These are phyloP conservation scores for Hydrangea macrophylla DNA, from an alignment of 148 eudicot species.

Conservation along the genomic window DNA sequence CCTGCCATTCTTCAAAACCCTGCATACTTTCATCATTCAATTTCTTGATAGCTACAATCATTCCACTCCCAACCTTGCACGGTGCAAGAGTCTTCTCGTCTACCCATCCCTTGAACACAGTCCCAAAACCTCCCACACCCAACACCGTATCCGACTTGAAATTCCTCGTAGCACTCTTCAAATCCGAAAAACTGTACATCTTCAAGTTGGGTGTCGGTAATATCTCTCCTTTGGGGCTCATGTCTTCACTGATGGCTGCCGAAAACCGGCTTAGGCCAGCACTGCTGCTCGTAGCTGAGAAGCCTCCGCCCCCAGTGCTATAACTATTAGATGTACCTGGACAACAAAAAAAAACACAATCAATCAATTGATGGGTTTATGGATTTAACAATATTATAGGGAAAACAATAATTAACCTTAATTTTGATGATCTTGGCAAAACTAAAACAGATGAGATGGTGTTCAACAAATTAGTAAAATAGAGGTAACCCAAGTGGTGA, in stretches of 20 bases:
- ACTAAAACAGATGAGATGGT: not conserved
- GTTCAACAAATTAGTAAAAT: not conserved
- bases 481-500: not conserved
- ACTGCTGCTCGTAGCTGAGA: conserved; percentile 49
- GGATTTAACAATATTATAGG: not conserved
- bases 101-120: conserved; percentile 72
- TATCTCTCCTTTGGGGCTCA: conserved; percentile 32
- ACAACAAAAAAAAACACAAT: conserved; percentile 4
- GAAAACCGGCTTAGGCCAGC: conserved; percentile 46
- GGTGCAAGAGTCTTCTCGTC: conserved; percentile 41
- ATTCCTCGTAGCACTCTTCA: conserved; percentile 56
- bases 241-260: conserved; percentile 25
- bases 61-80: conserved; percentile 36
- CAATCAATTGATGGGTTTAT: not conserved
- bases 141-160: conserved; percentile 57
- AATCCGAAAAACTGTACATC: conserved; percentile 53
- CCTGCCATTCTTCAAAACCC: conserved; percentile 79
- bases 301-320: conserved; percentile 29
- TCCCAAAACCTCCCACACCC: conserved; percentile 84
- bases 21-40: conserved; percentile 64
- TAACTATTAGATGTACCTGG: conserved; percentile 39
- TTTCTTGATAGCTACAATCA: conserved; percentile 80
- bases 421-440: not conserved
- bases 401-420: not conserved
- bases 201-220: conserved; percentile 50